Evolutionary conservation across 2,329 filamentous ascomycete species (phyloP), one percentile per base, ranked within the genome.

Genomic region (Colletotrichum sp.): DNA sequence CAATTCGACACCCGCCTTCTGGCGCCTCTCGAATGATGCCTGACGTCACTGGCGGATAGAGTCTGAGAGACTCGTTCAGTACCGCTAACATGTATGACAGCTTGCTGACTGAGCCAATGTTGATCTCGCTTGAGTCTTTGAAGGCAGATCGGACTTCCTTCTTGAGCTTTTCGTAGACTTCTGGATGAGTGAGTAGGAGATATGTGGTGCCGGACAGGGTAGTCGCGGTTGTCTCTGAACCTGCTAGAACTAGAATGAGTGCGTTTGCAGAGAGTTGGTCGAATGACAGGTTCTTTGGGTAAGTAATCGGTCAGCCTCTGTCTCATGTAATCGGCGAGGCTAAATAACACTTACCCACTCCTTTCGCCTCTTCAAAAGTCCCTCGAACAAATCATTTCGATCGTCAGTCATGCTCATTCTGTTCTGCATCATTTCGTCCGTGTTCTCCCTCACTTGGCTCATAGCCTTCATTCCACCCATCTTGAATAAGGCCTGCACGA

Each of bases 201-300:
- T 84, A 89, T 0, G 86, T 87, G 0, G 82, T 79, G 3, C 87
- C 88, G 0, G 82, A 80, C 4, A 89, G 79, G 4, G 84, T 79
- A 0, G 87, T 87, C 0, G 87, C 87, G 0, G 87, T 89, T 0
- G 88, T 89, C 70, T 89, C 87, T 6, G 82, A 85, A 0, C 88
- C 88, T 0, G 85, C 88, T 8, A 83, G 21, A 12, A 84, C 79
- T 2, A 85, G 55, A 1, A 76, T 66, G 0, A 78, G 69, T 6
- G 78, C 68, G 8, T 78, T 81, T 13, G 66, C 69, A 3, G 68
- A 49, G 2, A 81, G 68, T 15, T 76, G 26, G 3, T 76, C 73
- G 5, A 78, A 72, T 0, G 75, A 71, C 3, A 76, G 49, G 12
- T 72, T 68, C 63, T 72, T 39, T 88, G 13, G 16, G 6, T 8